Conservation (phyloP, 352 stramenopile genomes). For the Phytopythium boreale region DNA sequence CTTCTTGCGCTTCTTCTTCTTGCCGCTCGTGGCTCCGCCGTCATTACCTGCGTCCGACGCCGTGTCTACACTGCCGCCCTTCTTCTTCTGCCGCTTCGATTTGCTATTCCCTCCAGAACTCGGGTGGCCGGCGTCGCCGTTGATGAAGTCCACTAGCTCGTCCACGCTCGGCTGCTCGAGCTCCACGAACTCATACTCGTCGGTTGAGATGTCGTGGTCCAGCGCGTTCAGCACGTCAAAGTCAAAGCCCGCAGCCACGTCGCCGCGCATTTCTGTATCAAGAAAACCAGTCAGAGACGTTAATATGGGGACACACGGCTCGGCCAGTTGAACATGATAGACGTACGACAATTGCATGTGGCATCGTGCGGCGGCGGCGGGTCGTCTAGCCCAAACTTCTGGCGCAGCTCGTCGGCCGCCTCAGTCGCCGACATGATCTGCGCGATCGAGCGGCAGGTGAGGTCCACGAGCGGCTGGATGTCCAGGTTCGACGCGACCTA, state of each 20-base stretch:
- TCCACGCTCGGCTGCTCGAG: constrained; percentile 82
- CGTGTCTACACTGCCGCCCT: constrained; percentile 18
- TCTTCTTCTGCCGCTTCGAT: constrained; percentile 18
- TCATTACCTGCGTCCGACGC: constrained; percentile 21
- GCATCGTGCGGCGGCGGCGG: constrained; percentile 18
- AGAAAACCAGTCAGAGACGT: constrained; percentile 2
- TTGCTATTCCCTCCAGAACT: constrained; percentile 12
- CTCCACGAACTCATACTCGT: constrained; percentile 78
- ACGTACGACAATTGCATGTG: constrained; percentile 47
- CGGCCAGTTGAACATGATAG: background rate
- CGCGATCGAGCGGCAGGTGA: constrained; percentile 77
- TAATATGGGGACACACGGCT: background rate
- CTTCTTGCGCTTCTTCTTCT: constrained; percentile 74
- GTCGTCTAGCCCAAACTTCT: constrained; percentile 78
- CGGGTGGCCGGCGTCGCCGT: constrained; percentile 36
- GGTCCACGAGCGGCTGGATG: constrained; percentile 77
- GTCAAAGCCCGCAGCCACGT: constrained; percentile 59
- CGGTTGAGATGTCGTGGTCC: constrained; percentile 71
- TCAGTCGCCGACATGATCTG: constrained; percentile 85
- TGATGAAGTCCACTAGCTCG: constrained; percentile 81
- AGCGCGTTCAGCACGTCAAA: constrained; percentile 79
- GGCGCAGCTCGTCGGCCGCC: constrained; percentile 65
- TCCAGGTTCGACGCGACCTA: constrained; percentile 77
- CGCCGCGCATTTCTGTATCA: constrained; percentile 37
- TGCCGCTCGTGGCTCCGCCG: constrained; percentile 10